Percentiles rank a stretch among this genome's conserved stretches.
phyloP scores from a whole-genome alignment of 768 basidiomycete species.

The Kwoniella europaea region DNA sequence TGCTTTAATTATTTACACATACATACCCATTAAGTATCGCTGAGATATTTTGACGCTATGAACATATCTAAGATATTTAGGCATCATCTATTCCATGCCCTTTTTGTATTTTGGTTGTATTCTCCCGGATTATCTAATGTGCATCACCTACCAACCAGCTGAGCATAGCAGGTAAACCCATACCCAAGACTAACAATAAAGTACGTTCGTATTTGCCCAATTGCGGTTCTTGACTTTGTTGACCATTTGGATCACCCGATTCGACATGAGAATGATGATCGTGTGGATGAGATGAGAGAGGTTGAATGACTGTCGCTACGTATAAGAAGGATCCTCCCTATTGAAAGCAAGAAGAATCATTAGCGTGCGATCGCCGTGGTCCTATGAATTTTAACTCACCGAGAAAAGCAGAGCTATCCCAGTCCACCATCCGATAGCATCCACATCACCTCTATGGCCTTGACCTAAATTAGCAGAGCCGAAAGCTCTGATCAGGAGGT shows the following conservation, averaged over 20 bases:
- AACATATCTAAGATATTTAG: too few relatives aligned
- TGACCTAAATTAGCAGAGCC: constrained; percentile 36
- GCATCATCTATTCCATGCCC: not conserved
- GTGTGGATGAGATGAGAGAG: constrained; percentile 61
- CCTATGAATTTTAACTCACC: constrained; percentile 61
- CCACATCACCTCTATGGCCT: constrained; percentile 16
- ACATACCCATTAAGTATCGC: too few relatives aligned
- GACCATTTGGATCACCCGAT: constrained; percentile 56
- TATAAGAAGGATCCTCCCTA: constrained; percentile 94
- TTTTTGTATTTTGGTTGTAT: not conserved
- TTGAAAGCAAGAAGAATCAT: constrained; percentile 1
- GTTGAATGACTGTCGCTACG: constrained; percentile 87
- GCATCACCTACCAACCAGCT: constrained; percentile 67
- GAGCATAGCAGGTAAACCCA: constrained; percentile 72
- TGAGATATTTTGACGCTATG: not conserved
- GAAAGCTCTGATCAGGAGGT: constrained; percentile 64
- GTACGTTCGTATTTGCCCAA: constrained; percentile 63
- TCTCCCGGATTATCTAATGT: constrained; percentile 37
- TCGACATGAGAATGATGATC: constrained; percentile 47
- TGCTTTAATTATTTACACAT: too few relatives aligned
- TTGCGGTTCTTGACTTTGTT: constrained; percentile 57
- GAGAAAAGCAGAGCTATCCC: constrained; percentile 82
- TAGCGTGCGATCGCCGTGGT: not conserved
- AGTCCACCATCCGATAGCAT: constrained; percentile 64
- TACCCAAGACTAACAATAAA: constrained; percentile 68